Base-by-base conservation (phyloP, 495 filamentous ascomycete genomes). In the Podospora appendiculata region DNA sequence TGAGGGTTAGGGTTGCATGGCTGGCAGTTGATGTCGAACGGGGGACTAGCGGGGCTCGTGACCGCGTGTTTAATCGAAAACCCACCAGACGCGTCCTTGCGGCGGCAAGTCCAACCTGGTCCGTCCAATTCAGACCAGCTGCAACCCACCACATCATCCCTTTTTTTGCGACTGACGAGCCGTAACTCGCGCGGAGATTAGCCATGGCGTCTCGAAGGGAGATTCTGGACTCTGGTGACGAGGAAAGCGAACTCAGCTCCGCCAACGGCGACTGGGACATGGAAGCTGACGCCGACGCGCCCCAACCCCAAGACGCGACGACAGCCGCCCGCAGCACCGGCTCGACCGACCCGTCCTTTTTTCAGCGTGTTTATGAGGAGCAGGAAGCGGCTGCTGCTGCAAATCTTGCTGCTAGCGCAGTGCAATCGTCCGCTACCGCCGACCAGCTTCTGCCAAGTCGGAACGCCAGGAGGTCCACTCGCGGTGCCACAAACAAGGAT, bases 211-310 rank as follows among this genome's bases (percentile, higher is more conserved):
- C 56, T 1, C 50, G 51, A 34, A 44, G 51, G 36, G 63, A 64
- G 41, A 62, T 66, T 8, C 54, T 64, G 16, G 63, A 64, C 47
- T 66, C 63, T n/a, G 63, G 64, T 17, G 63, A 66, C 42, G 63
- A 66, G 1, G 63, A 45, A 7, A 59, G 56, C 45, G 61, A 58
- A 10, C 55, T 64, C 19, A 53, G 47, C 18, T 56, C 55, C 4
- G 33, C 51, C 34, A 48, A 54, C 9, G 45, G n/a, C n/a, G n/a
- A 48, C 33, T 11, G 16, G n/a, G 34, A 38, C 4, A 38, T 10
- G 9, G 34, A 39, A 13, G 34, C n/a, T 14, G 46, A 17, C 14
- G 16, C 17, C 17, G 18, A 32, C 9, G 4, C n/a, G 49, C n/a
- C 7, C n/a, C 13, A 3, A 8, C 11, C 13, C 41, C 53, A 50